A percentile compares a stretch with the other conserved stretches of the same genome.
Evolutionary conservation across 2,329 filamentous ascomycete species (phyloP).

Genomic region (Apiospora marii): DNA sequence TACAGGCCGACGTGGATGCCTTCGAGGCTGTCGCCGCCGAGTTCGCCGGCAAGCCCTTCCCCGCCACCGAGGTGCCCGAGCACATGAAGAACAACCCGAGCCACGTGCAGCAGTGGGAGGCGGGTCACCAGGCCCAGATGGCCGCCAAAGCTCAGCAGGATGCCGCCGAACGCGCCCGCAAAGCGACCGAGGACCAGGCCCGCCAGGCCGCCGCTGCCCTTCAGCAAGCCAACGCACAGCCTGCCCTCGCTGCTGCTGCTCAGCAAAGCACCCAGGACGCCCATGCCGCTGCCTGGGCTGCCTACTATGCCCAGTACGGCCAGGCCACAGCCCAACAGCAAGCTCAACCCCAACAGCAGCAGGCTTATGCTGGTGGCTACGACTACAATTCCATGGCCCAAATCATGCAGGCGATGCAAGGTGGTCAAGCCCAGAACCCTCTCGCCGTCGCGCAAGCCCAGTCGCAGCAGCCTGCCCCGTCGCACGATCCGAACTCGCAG

Average conservation of each 20-base stretch:
- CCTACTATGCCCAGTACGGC: constrained; percentile 49
- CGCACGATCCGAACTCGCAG: constrained; percentile 35
- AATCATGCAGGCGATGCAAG: constrained; percentile 23
- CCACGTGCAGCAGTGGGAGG: constrained; percentile 60
- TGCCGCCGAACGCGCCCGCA: constrained; percentile 47
- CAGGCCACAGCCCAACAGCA: constrained; percentile 28
- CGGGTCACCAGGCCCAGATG: constrained; percentile 53
- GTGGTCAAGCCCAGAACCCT: constrained; percentile 28
- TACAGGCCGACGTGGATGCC: constrained; percentile 51
- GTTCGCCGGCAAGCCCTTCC: constrained; percentile 56
- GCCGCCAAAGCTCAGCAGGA: constrained; percentile 48
- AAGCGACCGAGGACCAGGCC: constrained; percentile 44
- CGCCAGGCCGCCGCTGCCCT: constrained; percentile 36
- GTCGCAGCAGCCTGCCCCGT: constrained; percentile 29
- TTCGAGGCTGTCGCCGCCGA: constrained; percentile 52
- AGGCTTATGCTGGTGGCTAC: neutral
- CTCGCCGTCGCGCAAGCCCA: constrained; percentile 26
- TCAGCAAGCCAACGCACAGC: constrained; percentile 30
- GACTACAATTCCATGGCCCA: constrained; percentile 4
- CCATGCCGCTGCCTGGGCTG: constrained; percentile 46
- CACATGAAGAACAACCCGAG: constrained; percentile 58
- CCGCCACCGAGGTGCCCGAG: constrained; percentile 58
- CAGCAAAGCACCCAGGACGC: constrained; percentile 31
- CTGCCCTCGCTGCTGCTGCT: constrained; percentile 33
- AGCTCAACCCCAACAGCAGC: constrained; percentile 10